A percentile compares a stretch with the other conserved stretches of the same genome.
phyloP scores from a whole-genome alignment of 148 eudicot species.

The Rhododendron kiyosumense region DNA sequence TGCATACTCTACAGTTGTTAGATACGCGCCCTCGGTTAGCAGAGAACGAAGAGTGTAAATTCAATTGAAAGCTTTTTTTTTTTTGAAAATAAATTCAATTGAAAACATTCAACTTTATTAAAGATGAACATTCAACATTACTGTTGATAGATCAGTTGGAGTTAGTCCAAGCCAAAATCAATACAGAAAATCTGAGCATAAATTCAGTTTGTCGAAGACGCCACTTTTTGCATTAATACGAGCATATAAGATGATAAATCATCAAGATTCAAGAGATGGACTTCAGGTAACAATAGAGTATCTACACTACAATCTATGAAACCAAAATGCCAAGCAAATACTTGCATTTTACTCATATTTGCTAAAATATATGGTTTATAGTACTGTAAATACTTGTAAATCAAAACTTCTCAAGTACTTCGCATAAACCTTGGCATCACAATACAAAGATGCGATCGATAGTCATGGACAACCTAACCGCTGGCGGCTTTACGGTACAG shows the following conservation, averaged over 20 bases:
- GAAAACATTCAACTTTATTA: not conserved
- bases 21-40: not conserved
- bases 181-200: not conserved
- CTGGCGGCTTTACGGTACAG: not conserved
- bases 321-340: not conserved
- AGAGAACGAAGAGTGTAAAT: not conserved
- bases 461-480: not conserved
- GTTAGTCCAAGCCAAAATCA: not conserved
- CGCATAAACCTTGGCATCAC: not conserved
- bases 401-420: not conserved
- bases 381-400: not conserved
- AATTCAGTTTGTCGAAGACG: not conserved
- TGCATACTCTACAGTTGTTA: too few relatives aligned
- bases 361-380: not conserved
- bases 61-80: not conserved
- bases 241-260: not conserved
- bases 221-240: not conserved
- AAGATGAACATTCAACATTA: not conserved
- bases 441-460: not conserved
- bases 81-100: not conserved
- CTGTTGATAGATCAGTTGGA: not conserved
- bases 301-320: not conserved
- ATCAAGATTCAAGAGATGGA: not conserved
- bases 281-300: not conserved
- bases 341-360: not conserved